These are phyloP conservation scores for Scedosporium apiospermum DNA, from an alignment of 2,329 filamentous ascomycete species.

Conservation along the genomic window DNA sequence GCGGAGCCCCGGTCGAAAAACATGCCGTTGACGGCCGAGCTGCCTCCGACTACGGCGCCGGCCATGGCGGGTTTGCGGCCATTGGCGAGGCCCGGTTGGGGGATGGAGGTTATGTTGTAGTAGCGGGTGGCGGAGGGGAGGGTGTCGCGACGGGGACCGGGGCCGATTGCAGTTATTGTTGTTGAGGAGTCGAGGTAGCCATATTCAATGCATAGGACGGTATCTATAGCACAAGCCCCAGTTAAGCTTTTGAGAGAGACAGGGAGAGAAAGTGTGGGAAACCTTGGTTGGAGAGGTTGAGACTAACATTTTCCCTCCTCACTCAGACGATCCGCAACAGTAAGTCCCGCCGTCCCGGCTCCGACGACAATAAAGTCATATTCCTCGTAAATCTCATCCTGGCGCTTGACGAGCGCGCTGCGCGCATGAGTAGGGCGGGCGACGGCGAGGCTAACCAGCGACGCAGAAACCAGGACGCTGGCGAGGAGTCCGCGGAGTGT, in stretches of 20 bases:
- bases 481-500: neutral
- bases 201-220: conserved; percentile 13
- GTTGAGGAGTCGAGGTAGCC: conserved; percentile 11
- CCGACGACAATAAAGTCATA: conserved; percentile 21
- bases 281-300: neutral
- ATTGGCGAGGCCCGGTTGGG: conserved; percentile 13
- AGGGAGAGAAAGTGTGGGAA: neutral
- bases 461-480: neutral
- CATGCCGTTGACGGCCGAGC: conserved; percentile 12
- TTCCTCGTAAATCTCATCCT: conserved; percentile 1
- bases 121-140: conserved; percentile 13
- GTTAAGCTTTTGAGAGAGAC: neutral
- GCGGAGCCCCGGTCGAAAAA: conserved; percentile 9
- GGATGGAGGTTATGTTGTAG: conserved; percentile 17
- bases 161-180: conserved; percentile 5
- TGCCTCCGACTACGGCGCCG: conserved; percentile 9
- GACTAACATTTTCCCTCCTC: conserved; percentile 17
- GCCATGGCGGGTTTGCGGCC: conserved; percentile 9
- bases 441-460: neutral
- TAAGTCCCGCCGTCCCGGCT: conserved; percentile 23
- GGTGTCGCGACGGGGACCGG: conserved; percentile 8
- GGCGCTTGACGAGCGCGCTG: neutral
- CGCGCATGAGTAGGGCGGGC: neutral
- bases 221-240: conserved; percentile 1
- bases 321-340: conserved; percentile 23